phyloP scores from a whole-genome alignment of 352 stramenopile species.

The Globisporangium heterothallicum region DNA sequence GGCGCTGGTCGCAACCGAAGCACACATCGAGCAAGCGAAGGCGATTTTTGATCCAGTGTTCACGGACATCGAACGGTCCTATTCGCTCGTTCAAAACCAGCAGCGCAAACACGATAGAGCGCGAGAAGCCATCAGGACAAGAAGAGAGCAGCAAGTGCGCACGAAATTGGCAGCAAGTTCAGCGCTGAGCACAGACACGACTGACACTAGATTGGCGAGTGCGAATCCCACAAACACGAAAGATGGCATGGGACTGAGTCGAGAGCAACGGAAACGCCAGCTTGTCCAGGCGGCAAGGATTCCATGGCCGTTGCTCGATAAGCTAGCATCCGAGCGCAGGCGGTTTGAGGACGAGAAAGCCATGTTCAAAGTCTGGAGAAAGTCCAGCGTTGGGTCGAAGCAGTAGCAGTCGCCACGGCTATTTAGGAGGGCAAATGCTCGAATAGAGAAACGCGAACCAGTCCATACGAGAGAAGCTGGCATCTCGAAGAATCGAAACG shows the following conservation, averaged over 20 bases:
- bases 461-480: no score
- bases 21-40: slow-evolving; percentile 56
- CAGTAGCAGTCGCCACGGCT: neutral
- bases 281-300: slow-evolving; percentile 42
- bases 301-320: slow-evolving; percentile 67
- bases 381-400: neutral
- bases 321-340: slow-evolving; percentile 39
- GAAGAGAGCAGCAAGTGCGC: neutral
- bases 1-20: slow-evolving; percentile 29
- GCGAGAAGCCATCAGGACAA: neutral
- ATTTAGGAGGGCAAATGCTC: no score
- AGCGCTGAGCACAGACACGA: slow-evolving; percentile 1
- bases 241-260: neutral
- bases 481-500: no score
- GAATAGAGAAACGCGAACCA: no score
- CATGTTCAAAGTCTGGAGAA: slow-evolving; percentile 55
- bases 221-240: neutral
- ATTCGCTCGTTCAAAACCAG: slow-evolving; percentile 32
- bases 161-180: neutral
- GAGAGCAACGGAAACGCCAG: slow-evolving; percentile 27
- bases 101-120: slow-evolving; percentile 20
- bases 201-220: slow-evolving; percentile 7
- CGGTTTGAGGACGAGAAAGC: slow-evolving; percentile 50
- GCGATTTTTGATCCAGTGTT: slow-evolving; percentile 65
- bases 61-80: slow-evolving; percentile 40